Base-by-base conservation (phyloP, 2,329 filamentous ascomycete species). In the Aureobasidium mangrovei region DNA sequence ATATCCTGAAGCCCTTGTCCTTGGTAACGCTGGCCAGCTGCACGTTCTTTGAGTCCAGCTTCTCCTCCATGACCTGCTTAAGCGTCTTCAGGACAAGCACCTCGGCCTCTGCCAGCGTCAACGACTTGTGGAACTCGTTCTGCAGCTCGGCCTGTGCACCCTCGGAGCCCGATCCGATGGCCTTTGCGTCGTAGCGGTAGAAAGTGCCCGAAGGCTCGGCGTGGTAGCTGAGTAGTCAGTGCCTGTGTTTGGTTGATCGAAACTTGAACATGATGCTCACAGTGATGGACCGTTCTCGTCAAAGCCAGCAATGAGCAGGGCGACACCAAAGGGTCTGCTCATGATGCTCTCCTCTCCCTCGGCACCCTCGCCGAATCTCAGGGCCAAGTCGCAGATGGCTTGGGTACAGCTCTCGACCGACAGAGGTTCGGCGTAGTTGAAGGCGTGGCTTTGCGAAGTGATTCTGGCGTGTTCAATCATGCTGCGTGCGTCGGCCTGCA, bases 1-100 rank as follows among this genome's bases (percentile, higher is more conserved):
- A 98, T 83, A 98, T 96, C 76, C 89, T 86, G 80, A 98, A 98
- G 55, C 93, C 93, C 74, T 88, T 91, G 62, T 96, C 91, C 79
- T 91, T 95, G 59, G 93, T 98, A 56, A 98, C 93, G 69, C 91
- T 97, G 53, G 93, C 93, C 63, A 98, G 74, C 77, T 98, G 93
- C 61, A 98, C 93, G 69, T 98, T 98, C 82, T 98, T 98, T 60
- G 90, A 82, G 70, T 98, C 93, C 58, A 98, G 80, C 78, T 98
- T 98, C 83, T 98, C 93, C 76, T 98, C 93, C 93, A 98, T 98
- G 63, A 98, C 93, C 76, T 98, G 93, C 81, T 97, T 98, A 70
- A 98, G 73, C 36, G 93, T 98, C 82, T 97, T 97, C 67, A 98
- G 78, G 49, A 95, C 91, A 61, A 98, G 76, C 3, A 91, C 93